Base-by-base conservation (phyloP, 1,284 basidiomycete genomes). In the Trichosporon ovoides region DNA sequence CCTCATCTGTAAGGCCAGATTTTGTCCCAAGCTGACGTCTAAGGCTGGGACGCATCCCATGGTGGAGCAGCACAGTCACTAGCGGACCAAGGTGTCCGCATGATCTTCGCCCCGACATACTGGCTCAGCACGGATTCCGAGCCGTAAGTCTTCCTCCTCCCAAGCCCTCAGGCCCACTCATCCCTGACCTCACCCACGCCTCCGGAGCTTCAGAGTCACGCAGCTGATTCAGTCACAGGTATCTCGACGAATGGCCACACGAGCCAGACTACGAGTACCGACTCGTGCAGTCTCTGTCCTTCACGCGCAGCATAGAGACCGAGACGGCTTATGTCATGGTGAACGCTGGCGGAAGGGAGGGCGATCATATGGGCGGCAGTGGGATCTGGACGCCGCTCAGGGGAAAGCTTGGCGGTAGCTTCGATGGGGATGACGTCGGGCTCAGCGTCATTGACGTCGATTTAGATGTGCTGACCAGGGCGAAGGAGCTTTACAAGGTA, bases 21-120 rank as follows among this genome's bases (percentile, higher is more conserved):
- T 4, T 4, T 9, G 5, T 5, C 3, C 31, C 1, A n/a, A 24
- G 51, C 54, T 61, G 34, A 52, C 53, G 13, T 7, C 7, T 37
- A n/a, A 75, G 73, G 73, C 63, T 78, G 77, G 75, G 77, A 78
- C 59, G 59, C 75, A 38, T 73, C 74, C 6, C 73, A 77, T 55
- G 71, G 74, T 1, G 58, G 60, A 3, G 69, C 71, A 6, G 70
- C 69, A 2, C 70, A 72, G 52, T 48, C 37, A 2, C 63, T 78
- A 0, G 68, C 71, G 7, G 64, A 71, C 53, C 65, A 67, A 59
- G 74, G 73, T 12, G 76, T 67, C 7, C 68, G 73, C 36, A 64
- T 78, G 36, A 68, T 78, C 52, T 68, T 77, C 52, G 72, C 69
- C 9, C 75, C 76, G 18, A 76, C 75, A 0, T 78, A 74, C 64